These are phyloP conservation scores for Aspergillus quadricinctus DNA, from an alignment of 2,329 filamentous ascomycete genomes.

Conservation along the genomic window DNA sequence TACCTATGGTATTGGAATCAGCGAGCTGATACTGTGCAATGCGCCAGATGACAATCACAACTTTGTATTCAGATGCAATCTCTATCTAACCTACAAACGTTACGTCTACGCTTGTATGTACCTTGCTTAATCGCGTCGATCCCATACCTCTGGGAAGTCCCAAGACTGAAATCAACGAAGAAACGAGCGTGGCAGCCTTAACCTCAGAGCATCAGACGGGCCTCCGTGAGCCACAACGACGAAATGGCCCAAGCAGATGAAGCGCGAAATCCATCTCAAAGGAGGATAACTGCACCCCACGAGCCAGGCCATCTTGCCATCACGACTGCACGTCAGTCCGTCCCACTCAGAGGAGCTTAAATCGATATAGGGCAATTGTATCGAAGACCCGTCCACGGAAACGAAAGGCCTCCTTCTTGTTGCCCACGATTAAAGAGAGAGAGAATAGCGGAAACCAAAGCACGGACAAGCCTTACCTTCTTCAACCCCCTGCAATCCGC, in stretches of 20 bases:
- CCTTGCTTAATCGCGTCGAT: constrained; percentile 33
- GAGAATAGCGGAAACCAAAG: background rate
- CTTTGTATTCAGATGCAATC: background rate
- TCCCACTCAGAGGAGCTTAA: background rate
- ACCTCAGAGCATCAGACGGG: constrained; percentile 12
- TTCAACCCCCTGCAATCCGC: constrained; percentile 56
- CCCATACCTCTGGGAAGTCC: constrained; percentile 22
- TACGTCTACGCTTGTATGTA: constrained; percentile 23
- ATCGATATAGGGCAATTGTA: constrained; percentile 56
- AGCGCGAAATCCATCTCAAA: constrained; percentile 33
- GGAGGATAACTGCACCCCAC: constrained; percentile 31
- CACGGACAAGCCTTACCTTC: constrained; percentile 28
- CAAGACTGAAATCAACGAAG: constrained; percentile 15
- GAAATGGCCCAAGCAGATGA: background rate
- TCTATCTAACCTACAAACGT: background rate
- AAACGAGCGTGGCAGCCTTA: constrained; percentile 19
- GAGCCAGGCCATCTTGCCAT: background rate
- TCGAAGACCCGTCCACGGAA: constrained; percentile 51
- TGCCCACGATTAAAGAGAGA: constrained; percentile 36
- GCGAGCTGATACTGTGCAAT: background rate
- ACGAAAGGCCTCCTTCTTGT: constrained; percentile 53
- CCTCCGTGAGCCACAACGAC: constrained; percentile 2
- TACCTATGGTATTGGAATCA: constrained; percentile 25
- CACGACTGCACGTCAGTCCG: background rate
- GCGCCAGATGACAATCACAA: background rate